These are phyloP conservation scores for Phlebopus sp. DNA, from an alignment of 1,284 basidiomycete genomes.

Conservation along the genomic window DNA sequence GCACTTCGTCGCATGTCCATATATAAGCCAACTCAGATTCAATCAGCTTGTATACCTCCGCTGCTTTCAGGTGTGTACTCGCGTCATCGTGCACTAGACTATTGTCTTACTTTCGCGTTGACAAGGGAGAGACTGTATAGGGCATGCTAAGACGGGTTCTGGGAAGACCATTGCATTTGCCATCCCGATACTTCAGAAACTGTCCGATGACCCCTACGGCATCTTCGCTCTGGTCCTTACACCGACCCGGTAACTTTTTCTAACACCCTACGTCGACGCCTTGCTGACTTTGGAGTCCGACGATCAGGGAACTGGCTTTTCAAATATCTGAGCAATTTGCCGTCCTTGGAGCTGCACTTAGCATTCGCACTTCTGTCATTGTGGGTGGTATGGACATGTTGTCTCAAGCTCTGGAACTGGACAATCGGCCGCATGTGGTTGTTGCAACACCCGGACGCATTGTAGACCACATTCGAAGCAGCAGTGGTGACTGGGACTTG, in stretches of 20 bases:
- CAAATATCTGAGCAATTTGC: conserved; percentile 97
- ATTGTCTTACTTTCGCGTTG: neutral
- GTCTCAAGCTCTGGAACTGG: conserved; percentile 86
- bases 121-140: conserved; percentile 85
- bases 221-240: conserved; percentile 93
- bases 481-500: conserved; percentile 80
- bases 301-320: conserved; percentile 86
- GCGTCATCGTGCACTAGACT: neutral
- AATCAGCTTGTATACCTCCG: conserved; percentile 86
- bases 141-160: conserved; percentile 96
- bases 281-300: conserved; percentile 1
- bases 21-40: conserved; percentile 83
- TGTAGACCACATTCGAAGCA: conserved; percentile 86
- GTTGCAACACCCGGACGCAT: conserved; percentile 96
- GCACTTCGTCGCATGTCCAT: conserved; percentile 87
- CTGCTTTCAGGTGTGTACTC: conserved; percentile 68
- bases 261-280: neutral
- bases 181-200: conserved; percentile 88
- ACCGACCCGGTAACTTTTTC: conserved; percentile 78
- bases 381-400: conserved; percentile 99
- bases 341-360: conserved; percentile 82
- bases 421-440: conserved; percentile 86
- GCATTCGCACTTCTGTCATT: conserved; percentile 81
- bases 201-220: conserved; percentile 88
- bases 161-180: conserved; percentile 99